Percentiles rank a stretch among this genome's conserved stretches.
These are phyloP conservation scores for Hypomontagnella monticulosa DNA, from an alignment of 495 filamentous ascomycete species.

Conservation along the genomic window DNA sequence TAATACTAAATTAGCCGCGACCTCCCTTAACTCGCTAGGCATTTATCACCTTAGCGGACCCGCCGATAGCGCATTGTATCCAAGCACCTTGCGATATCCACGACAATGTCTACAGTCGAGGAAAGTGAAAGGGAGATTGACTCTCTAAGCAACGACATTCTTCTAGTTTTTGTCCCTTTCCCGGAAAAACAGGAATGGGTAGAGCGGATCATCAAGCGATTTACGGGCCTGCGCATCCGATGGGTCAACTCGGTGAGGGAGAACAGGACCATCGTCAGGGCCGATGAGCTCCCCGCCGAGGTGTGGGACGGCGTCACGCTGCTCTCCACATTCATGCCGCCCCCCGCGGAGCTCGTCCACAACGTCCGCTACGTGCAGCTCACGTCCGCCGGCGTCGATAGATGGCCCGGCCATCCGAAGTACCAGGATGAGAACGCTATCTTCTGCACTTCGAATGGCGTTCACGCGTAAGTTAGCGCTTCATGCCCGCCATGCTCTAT, in stretches of 20 bases:
- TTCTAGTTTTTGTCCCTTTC: conserved; percentile 27
- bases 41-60: not conserved
- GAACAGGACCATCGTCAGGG: not conserved
- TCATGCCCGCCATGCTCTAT: not conserved
- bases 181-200: conserved; percentile 39
- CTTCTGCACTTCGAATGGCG: conserved; percentile 47
- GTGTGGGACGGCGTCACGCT: conserved; percentile 46
- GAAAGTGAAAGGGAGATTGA: not conserved
- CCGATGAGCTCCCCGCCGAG: conserved; percentile 9
- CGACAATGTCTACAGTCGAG: conserved; percentile 12
- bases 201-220: conserved; percentile 30
- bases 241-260: conserved; percentile 28
- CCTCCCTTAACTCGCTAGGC: not conserved
- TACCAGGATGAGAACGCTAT: conserved; percentile 43
- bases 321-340: conserved; percentile 30
- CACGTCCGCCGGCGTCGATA: conserved; percentile 46
- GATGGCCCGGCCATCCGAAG: conserved; percentile 41
- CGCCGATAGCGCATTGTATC: not conserved
- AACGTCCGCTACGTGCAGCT: conserved; percentile 49
- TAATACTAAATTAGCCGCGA: not conserved
- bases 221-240: conserved; percentile 47
- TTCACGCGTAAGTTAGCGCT: conserved; percentile 29
- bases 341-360: conserved; percentile 37
- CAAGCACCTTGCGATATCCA: not conserved
- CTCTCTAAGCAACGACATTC: conserved; percentile 34